These are phyloP conservation scores for Candida arabinofermentans DNA, from an alignment of 805 yeast genomes.

Conservation along the genomic window DNA sequence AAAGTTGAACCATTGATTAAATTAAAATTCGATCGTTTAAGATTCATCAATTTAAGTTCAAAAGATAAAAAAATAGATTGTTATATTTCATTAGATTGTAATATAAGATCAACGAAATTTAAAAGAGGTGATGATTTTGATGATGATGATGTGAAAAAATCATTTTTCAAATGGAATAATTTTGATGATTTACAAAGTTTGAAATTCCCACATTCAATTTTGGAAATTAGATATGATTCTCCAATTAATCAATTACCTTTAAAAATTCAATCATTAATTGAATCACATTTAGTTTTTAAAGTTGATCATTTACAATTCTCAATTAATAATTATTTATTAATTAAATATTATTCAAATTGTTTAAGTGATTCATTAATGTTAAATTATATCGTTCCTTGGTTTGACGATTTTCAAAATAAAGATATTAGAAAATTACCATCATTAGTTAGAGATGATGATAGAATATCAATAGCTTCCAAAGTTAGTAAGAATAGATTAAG, in stretches of 20 bases:
- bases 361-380: conserved; percentile 22
- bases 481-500: neutral
- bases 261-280: conserved; percentile 35
- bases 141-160: conserved; percentile 3
- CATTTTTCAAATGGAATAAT: conserved; percentile 8
- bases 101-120: conserved; percentile 15
- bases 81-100: conserved; percentile 29
- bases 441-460: conserved; percentile 8
- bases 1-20: conserved; percentile 27
- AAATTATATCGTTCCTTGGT: conserved; percentile 32
- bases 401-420: conserved; percentile 19
- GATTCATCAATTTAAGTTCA: conserved; percentile 22
- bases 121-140: neutral
- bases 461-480: conserved; percentile 1
- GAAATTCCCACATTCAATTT: conserved; percentile 44
- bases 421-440: conserved; percentile 46
- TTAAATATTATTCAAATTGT: conserved; percentile 18
- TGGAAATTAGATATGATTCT: conserved; percentile 45
- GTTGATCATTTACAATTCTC: conserved; percentile 36
- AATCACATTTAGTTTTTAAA: conserved; percentile 45
- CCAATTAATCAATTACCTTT: conserved; percentile 31
- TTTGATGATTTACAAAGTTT: conserved; percentile 8
- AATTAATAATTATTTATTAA: conserved; percentile 28
- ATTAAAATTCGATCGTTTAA: conserved; percentile 20
- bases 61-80: conserved; percentile 20